A percentile compares a stretch with the other conserved stretches of the same genome.
Evolutionary conservation across 306 rosid species (phyloP).

Genomic region (Trifolium fragiferum): DNA sequence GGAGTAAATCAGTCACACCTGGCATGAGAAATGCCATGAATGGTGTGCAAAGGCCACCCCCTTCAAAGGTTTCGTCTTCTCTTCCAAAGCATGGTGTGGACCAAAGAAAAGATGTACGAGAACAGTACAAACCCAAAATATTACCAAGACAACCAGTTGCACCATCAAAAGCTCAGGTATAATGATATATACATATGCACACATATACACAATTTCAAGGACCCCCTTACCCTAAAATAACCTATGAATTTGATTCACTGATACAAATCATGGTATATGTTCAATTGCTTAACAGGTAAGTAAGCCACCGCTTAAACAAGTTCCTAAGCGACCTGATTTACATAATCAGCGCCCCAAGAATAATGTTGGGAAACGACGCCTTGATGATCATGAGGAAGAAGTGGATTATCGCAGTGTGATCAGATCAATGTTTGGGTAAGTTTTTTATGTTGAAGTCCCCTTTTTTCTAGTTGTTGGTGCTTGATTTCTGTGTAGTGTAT

Average conservation of each 20-base stretch:
- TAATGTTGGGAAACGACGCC: conserved; percentile 49
- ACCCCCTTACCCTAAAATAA: neutral
- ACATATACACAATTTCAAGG: neutral
- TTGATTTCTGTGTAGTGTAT: conserved; percentile 12
- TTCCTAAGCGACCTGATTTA: conserved; percentile 42
- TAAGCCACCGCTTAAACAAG: conserved; percentile 64
- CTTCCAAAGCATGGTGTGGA: conserved; percentile 52
- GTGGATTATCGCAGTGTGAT: conserved; percentile 52
- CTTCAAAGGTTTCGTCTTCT: conserved; percentile 53
- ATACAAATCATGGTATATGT: conserved; percentile 25
- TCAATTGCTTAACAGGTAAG: conserved; percentile 51
- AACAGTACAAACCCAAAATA: conserved; percentile 57
- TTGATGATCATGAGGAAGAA: conserved; percentile 55
- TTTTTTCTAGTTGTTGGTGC: neutral
- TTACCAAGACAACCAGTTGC: conserved; percentile 59
- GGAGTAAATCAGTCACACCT: conserved; percentile 56
- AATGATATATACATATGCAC: neutral
- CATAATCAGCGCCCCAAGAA: conserved; percentile 67
- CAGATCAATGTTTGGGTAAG: conserved; percentile 75
- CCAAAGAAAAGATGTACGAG: conserved; percentile 57
- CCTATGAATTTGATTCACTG: neutral
- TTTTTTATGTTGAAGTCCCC: neutral
- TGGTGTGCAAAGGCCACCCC: conserved; percentile 50
- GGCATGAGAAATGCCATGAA: conserved; percentile 49
- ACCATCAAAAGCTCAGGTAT: conserved; percentile 68